A percentile compares a stretch with the other conserved stretches of the same genome.
Conservation (phyloP, 2,329 filamentous ascomycete genomes). For the Exophiala calicioides region DNA sequence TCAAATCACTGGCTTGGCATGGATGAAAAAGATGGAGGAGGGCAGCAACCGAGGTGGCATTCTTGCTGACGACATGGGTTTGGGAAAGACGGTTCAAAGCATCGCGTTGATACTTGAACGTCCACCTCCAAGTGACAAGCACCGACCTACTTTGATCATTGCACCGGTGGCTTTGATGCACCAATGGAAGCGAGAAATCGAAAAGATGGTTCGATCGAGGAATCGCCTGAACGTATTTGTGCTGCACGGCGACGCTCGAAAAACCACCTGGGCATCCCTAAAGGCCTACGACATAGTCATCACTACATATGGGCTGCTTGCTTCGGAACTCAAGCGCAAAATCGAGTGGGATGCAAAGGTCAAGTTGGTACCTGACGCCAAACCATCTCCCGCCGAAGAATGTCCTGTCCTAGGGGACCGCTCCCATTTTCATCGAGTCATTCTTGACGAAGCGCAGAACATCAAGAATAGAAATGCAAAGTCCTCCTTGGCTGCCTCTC, state of each 20-base stretch:
- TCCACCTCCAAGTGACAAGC: constrained; percentile 58
- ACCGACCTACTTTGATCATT: constrained; percentile 78
- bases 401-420: constrained; percentile 63
- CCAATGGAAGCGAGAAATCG: constrained; percentile 83
- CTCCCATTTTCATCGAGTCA: constrained; percentile 66
- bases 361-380: constrained; percentile 45
- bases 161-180: constrained; percentile 76
- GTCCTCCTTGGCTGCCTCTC: constrained; percentile 60
- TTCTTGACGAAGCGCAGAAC: constrained; percentile 77
- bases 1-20: constrained; percentile 74
- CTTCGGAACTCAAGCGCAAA: constrained; percentile 65
- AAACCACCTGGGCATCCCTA: constrained; percentile 60
- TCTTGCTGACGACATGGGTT: constrained; percentile 77
- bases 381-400: constrained; percentile 38
- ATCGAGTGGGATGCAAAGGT: constrained; percentile 54
- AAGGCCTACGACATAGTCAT: constrained; percentile 71
- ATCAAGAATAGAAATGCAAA: constrained; percentile 74
- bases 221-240: constrained; percentile 66
- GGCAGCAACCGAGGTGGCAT: constrained; percentile 74
- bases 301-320: constrained; percentile 75
- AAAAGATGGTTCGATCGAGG: constrained; percentile 62
- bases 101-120: constrained; percentile 73
- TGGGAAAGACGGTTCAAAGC: constrained; percentile 82
- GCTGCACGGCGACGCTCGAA: constrained; percentile 65
- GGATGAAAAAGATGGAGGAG: constrained; percentile 74